A percentile compares a stretch with the other conserved stretches of the same genome.
Evolutionary conservation across 345 rosid genomes (phyloP).

Genomic region (Orychophragmus violaceus): DNA sequence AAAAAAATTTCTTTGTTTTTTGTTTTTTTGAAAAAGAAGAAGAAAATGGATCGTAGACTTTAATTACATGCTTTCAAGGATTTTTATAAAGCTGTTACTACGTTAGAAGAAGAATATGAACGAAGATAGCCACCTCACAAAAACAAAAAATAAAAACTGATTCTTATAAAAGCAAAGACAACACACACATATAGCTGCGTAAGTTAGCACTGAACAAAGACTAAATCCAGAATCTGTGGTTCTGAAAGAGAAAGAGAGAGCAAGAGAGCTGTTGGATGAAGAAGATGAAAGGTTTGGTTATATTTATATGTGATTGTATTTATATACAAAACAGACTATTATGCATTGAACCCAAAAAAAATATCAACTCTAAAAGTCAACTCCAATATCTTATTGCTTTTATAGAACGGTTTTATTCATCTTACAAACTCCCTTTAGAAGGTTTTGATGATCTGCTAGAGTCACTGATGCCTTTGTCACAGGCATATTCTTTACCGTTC

Average conservation of each 20-base stretch:
- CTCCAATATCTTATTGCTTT: conserved; percentile 22
- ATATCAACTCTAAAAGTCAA: conserved; percentile 18
- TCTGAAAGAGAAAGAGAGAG: neutral
- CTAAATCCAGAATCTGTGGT: neutral
- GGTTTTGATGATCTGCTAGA: conserved; percentile 22
- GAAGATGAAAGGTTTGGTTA: conserved; percentile 18
- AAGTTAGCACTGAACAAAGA: conserved; percentile 13
- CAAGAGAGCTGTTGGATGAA: neutral
- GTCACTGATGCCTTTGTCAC: neutral
- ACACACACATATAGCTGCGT: conserved; percentile 8
- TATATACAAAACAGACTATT: conserved; percentile 10
- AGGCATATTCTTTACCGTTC: conserved; percentile 21
- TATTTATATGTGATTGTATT: conserved; percentile 21
- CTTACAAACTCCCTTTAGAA: conserved; percentile 19
- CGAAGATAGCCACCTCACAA: conserved; percentile 20
- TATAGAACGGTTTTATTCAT: conserved; percentile 26
- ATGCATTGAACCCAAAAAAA: conserved; percentile 24
- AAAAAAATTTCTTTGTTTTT: neutral
- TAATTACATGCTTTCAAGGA: conserved; percentile 30
- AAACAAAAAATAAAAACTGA: conserved; percentile 3
- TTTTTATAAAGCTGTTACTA: conserved; percentile 30
- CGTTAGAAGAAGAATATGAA: conserved; percentile 20
- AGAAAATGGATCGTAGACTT: conserved; percentile 1
- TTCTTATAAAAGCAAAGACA: conserved; percentile 20
- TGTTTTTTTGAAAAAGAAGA: neutral